A percentile compares a stretch with the other conserved stretches of the same genome.
Evolutionary conservation across 345 rosid genomes (phyloP).

Genomic region (Salix koriyanagi): DNA sequence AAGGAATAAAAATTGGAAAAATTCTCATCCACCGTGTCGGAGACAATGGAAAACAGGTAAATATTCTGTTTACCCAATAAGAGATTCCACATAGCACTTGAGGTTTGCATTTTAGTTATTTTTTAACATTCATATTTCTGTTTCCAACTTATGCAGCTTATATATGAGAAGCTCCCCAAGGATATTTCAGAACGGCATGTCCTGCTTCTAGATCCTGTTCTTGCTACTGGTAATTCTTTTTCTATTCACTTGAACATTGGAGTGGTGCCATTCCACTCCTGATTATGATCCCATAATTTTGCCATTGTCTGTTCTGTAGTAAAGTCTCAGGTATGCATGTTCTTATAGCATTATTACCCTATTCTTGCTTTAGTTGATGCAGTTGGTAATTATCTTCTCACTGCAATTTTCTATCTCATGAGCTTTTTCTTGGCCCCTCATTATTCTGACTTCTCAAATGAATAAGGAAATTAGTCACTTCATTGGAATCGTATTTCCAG

Average conservation of each 20-base stretch:
- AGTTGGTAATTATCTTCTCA: not conserved
- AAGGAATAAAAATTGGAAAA: constrained; percentile 97
- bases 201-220: constrained; percentile 91
- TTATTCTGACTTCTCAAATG: not conserved
- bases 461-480: not conserved
- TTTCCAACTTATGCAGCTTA: constrained; percentile 51
- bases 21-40: constrained; percentile 95
- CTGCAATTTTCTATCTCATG: not conserved
- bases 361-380: not conserved
- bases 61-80: not conserved
- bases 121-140: not conserved
- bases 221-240: constrained; percentile 68
- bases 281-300: not conserved
- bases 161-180: constrained; percentile 94
- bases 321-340: not conserved
- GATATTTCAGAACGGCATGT: constrained; percentile 96
- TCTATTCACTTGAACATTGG: not conserved
- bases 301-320: not conserved
- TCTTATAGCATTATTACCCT: not conserved
- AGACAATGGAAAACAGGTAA: constrained; percentile 93
- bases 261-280: not conserved
- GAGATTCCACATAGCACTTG: not conserved
- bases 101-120: not conserved
- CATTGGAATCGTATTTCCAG: not conserved
- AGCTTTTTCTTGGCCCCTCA: not conserved